Evolutionary conservation across 768 basidiomycete species (phyloP).

Genomic region (Podaxis mareebaensis): DNA sequence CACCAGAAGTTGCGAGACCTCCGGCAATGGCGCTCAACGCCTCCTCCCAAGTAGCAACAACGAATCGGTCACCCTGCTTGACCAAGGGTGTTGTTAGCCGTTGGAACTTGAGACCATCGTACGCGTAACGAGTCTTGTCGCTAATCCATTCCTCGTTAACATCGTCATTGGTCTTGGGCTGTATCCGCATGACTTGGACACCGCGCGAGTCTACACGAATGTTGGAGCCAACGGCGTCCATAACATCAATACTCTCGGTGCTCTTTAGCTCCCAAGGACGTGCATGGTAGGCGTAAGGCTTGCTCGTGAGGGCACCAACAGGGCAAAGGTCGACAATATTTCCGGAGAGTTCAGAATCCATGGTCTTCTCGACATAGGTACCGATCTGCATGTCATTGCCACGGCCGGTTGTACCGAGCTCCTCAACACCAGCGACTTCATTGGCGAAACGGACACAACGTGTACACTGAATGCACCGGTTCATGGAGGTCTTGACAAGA

Average conservation of each 20-base stretch:
- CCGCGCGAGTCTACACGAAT: constrained; percentile 96
- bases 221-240: constrained; percentile 95
- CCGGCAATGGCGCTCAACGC: constrained; percentile 76
- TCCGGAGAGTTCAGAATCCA: constrained; percentile 97
- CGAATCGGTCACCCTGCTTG: constrained; percentile 91
- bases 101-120: constrained; percentile 95
- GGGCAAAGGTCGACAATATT: constrained; percentile 98
- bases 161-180: constrained; percentile 95
- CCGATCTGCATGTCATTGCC: constrained; percentile 99
- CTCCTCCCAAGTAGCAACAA: constrained; percentile 88
- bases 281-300: constrained; percentile 97
- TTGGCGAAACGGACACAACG: constrained; percentile 99
- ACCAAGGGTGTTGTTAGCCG: constrained; percentile 90
- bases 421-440: constrained; percentile 98
- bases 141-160: constrained; percentile 99
- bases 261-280: constrained; percentile 99
- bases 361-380: constrained; percentile 95
- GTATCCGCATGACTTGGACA: constrained; percentile 95
- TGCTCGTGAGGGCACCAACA: constrained; percentile 96
- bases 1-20: constrained; percentile 81
- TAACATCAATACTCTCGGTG: constrained; percentile 93
- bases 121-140: constrained; percentile 97
- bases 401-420: constrained; percentile 93
- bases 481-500: constrained; percentile 98
- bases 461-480: constrained; percentile 98